Conservation (phyloP, 345 rosid genomes). For the Camelina hispida region DNA sequence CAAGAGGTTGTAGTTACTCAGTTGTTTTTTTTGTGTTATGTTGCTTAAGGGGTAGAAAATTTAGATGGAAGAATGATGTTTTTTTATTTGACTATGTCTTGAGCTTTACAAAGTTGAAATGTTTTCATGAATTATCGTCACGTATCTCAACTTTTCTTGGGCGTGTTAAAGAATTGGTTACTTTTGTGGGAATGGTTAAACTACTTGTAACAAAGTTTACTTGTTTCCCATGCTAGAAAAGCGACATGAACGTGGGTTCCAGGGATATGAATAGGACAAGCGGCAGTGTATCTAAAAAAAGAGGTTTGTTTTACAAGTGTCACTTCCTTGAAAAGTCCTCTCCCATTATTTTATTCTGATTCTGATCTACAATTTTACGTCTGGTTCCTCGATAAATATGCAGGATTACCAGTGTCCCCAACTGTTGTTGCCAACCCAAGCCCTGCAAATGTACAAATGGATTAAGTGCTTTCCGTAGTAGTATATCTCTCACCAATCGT, state of each 20-base stretch:
- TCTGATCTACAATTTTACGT: slow-evolving; percentile 9
- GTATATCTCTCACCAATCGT: neutral
- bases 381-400: slow-evolving; percentile 27
- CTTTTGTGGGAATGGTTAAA: neutral
- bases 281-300: slow-evolving; percentile 15
- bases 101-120: slow-evolving; percentile 15
- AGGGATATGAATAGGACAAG: slow-evolving; percentile 35
- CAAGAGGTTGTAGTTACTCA: slow-evolving; percentile 7
- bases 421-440: slow-evolving; percentile 38
- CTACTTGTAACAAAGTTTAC: slow-evolving; percentile 1
- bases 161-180: slow-evolving; percentile 7
- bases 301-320: slow-evolving; percentile 33
- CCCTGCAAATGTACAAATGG: slow-evolving; percentile 39
- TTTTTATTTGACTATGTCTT: neutral
- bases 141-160: slow-evolving; percentile 7
- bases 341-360: neutral
- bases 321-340: slow-evolving; percentile 14
- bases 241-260: slow-evolving; percentile 32
- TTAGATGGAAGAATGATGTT: neutral
- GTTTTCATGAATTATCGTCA: slow-evolving; percentile 11
- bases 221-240: slow-evolving; percentile 40
- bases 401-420: slow-evolving; percentile 42
- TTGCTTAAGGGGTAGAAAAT: slow-evolving; percentile 8
- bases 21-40: slow-evolving; percentile 16
- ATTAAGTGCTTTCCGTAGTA: slow-evolving; percentile 27